These are phyloP conservation scores for Lobosporangium transversale DNA, from an alignment of 192 early-diverging fungal genomes.

Conservation along the genomic window DNA sequence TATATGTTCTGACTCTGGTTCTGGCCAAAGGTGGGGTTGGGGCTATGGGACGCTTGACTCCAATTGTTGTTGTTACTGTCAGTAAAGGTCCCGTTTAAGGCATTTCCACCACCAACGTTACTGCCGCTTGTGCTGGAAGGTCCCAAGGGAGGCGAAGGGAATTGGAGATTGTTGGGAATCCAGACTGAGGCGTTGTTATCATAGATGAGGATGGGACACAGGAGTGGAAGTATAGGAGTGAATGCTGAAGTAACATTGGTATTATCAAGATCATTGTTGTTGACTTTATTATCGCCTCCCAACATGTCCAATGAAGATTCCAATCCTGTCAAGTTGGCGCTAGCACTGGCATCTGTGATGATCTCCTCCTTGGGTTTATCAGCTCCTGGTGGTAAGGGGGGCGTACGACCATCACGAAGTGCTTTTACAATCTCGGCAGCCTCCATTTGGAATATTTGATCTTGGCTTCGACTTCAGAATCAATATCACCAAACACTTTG, in stretches of 20 bases:
- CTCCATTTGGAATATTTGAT: conserved; percentile 97
- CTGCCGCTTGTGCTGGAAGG: neutral
- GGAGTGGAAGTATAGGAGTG: conserved; percentile 1
- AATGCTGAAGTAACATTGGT: conserved; percentile 2
- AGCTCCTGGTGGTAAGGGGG: conserved; percentile 67
- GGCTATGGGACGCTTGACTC: conserved; percentile 9
- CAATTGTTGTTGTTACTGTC: conserved; percentile 5
- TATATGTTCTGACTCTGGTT: conserved; percentile 27
- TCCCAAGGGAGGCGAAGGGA: conserved; percentile 39
- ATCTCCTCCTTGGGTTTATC: conserved; percentile 20
- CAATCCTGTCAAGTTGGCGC: conserved; percentile 3
- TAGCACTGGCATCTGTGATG: neutral
- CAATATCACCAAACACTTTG: conserved; percentile 82
- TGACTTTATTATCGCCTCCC: neutral
- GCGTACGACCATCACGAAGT: conserved; percentile 82
- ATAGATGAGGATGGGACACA: neutral
- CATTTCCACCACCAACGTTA: too few species aligned
- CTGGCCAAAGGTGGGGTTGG: conserved; percentile 14
- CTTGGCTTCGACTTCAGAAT: conserved; percentile 80
- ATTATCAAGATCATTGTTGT: neutral
- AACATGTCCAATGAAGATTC: conserved; percentile 3
- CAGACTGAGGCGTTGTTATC: conserved; percentile 1
- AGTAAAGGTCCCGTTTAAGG: too few species aligned
- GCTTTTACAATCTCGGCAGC: conserved; percentile 95
- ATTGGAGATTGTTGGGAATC: conserved; percentile 40